These are phyloP conservation scores for Lachnellula occidentalis DNA, from an alignment of 2,329 filamentous ascomycete genomes.

Conservation along the genomic window DNA sequence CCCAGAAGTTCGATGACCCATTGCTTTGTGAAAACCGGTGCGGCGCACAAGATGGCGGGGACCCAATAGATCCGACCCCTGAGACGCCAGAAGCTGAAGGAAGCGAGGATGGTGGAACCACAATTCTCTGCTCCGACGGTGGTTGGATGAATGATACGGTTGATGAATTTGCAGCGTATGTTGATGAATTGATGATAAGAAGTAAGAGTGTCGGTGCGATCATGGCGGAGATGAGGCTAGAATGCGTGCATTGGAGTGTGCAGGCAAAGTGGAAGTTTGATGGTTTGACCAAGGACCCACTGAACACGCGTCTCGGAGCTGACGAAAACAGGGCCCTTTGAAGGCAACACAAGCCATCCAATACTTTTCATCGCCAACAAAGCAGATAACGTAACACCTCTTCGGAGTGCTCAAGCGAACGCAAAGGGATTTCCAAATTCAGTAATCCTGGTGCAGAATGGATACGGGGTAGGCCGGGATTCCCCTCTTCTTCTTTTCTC, in stretches of 20 bases:
- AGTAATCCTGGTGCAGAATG: conserved; percentile 43
- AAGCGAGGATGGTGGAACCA: conserved; percentile 19
- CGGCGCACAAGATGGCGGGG: neutral
- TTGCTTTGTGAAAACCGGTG: conserved; percentile 8
- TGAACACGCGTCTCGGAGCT: neutral
- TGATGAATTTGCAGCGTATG: conserved; percentile 23
- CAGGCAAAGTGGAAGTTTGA: conserved; percentile 29
- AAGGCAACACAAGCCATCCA: conserved; percentile 30
- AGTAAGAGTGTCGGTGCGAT: conserved; percentile 41
- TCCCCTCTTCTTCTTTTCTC: neutral
- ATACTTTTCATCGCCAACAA: conserved; percentile 35
- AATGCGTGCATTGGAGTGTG: conserved; percentile 30
- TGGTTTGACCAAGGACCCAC: conserved; percentile 8
- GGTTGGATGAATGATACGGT: conserved; percentile 17
- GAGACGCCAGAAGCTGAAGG: conserved; percentile 15
- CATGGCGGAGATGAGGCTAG: conserved; percentile 35
- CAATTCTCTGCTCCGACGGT: conserved; percentile 29
- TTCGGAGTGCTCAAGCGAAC: conserved; percentile 30
- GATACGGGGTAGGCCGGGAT: conserved; percentile 41
- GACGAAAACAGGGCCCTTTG: conserved; percentile 27
- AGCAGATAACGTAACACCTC: conserved; percentile 33
- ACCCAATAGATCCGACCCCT: neutral
- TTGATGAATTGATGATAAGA: conserved; percentile 23
- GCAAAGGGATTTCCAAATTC: conserved; percentile 39
- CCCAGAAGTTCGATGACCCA: conserved; percentile 8